These are phyloP conservation scores for Neopestalotiopsis rosae DNA, from an alignment of 2,329 filamentous ascomycete genomes.

Conservation along the genomic window DNA sequence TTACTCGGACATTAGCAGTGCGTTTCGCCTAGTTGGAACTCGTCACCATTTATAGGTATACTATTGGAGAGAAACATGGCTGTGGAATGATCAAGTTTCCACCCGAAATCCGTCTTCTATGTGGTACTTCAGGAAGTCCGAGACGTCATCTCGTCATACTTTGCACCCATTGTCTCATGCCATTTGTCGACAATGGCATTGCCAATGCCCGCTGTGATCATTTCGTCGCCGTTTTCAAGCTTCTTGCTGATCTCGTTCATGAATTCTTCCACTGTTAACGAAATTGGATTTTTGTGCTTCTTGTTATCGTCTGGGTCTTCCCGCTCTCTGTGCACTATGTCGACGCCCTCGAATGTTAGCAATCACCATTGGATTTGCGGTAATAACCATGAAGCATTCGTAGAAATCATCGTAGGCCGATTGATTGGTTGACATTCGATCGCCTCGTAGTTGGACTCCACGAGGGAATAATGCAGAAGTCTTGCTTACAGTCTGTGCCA, in stretches of 20 bases:
- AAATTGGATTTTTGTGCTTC: slow-evolving; percentile 55
- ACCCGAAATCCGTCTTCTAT: too few species aligned
- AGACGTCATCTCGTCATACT: slow-evolving; percentile 18
- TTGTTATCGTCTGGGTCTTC: slow-evolving; percentile 63
- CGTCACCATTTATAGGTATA: too few species aligned
- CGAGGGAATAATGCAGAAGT: not conserved
- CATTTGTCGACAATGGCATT: slow-evolving; percentile 47
- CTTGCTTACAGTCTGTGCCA: slow-evolving; percentile 44
- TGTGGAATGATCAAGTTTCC: too few species aligned
- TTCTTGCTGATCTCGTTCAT: slow-evolving; percentile 51
- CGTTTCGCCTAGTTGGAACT: too few species aligned
- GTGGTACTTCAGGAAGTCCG: not conserved
- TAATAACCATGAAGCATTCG: not conserved
- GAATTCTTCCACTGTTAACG: slow-evolving; percentile 59
- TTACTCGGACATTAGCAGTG: too few species aligned
- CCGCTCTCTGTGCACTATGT: slow-evolving; percentile 55
- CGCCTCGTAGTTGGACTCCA: not conserved
- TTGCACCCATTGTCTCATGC: slow-evolving; percentile 44
- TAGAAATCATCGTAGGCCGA: too few species aligned
- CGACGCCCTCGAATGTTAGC: not conserved
- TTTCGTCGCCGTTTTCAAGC: slow-evolving; percentile 52
- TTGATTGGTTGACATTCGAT: too few species aligned
- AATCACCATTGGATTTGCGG: not conserved
- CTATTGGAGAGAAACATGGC: too few species aligned
- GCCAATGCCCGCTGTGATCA: slow-evolving; percentile 52